These are phyloP conservation scores for Fraxinus paxiana DNA, from an alignment of 305 asterid species.

Conservation along the genomic window DNA sequence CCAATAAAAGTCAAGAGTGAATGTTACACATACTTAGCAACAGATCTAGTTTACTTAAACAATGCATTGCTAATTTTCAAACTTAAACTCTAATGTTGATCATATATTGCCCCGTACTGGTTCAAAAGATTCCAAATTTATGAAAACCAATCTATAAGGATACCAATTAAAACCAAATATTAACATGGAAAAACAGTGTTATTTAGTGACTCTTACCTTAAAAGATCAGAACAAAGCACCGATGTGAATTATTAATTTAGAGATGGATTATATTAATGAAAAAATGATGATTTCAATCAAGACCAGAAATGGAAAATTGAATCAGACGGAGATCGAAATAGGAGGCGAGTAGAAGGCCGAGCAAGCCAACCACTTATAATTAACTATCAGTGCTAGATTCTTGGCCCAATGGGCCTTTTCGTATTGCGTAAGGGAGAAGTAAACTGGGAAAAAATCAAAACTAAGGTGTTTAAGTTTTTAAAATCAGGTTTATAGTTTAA, in stretches of 20 bases:
- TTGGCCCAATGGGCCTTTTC: not conserved
- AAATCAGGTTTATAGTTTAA: too few relatives aligned
- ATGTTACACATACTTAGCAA: conserved; percentile 29
- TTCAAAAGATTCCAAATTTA: conserved; percentile 24
- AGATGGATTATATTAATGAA: not conserved
- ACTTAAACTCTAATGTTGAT: conserved; percentile 22
- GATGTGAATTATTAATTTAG: conserved; percentile 22
- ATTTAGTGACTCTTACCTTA: conserved; percentile 34
- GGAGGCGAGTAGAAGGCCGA: conserved; percentile 23
- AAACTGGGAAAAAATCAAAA: too few relatives aligned
- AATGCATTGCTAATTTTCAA: conserved; percentile 28
- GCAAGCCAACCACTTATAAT: conserved; percentile 18
- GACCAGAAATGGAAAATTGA: conserved; percentile 8
- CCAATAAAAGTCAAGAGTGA: conserved; percentile 28
- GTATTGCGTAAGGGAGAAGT: not conserved
- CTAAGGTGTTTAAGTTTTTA: too few relatives aligned
- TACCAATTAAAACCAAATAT: not conserved
- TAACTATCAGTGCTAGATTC: not conserved
- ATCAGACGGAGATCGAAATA: conserved; percentile 32
- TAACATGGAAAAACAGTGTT: conserved; percentile 20
- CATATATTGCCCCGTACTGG: conserved; percentile 10
- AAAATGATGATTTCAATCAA: not conserved
- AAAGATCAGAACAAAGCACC: conserved; percentile 23
- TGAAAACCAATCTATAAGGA: conserved; percentile 8
- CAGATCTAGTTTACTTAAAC: conserved; percentile 33